A percentile compares a stretch with the other conserved stretches of the same genome.
These are phyloP conservation scores for Atkinsonella hypoxylon DNA, from an alignment of 2,329 filamentous ascomycete genomes.

Conservation along the genomic window DNA sequence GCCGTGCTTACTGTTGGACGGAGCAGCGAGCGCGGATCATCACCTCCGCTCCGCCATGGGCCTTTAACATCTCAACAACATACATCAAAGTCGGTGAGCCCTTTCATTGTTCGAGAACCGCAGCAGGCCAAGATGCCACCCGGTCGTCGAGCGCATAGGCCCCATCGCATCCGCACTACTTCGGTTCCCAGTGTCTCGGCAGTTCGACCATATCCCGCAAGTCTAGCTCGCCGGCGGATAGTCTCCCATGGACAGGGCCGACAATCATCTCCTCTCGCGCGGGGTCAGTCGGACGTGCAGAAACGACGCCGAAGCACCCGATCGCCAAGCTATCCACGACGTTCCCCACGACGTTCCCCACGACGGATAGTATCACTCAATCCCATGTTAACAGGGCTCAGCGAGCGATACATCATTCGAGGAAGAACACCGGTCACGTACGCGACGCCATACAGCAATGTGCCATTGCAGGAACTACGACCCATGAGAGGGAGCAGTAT, in stretches of 20 bases:
- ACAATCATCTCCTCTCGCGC: conserved; percentile 20
- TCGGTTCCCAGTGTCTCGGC: conserved; percentile 37
- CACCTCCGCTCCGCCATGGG: conserved; percentile 26
- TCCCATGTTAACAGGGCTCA: conserved; percentile 24
- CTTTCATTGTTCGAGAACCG: conserved; percentile 23
- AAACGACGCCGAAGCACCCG: conserved; percentile 44
- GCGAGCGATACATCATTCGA: conserved; percentile 17
- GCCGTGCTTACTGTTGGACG: conserved; percentile 31
- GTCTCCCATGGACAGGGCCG: conserved; percentile 28
- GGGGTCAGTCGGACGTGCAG: conserved; percentile 20
- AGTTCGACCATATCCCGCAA: conserved; percentile 24
- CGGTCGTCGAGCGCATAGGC: conserved; percentile 30
- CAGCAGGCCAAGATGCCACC: conserved; percentile 19
- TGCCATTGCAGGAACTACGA: conserved; percentile 32
- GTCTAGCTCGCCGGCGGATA: conserved; percentile 30
- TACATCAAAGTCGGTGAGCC: conserved; percentile 18
- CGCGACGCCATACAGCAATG: conserved; percentile 61
- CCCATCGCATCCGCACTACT: conserved; percentile 36
- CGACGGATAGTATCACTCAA: conserved; percentile 40
- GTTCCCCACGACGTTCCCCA: too few relatives aligned
- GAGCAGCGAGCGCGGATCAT: conserved; percentile 27
- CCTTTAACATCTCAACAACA: conserved; percentile 11
- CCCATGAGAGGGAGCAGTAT: conserved; percentile 17
- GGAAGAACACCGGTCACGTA: conserved; percentile 54
- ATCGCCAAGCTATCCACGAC: conserved; percentile 42